These are phyloP conservation scores for Zasmidium citrigriseum DNA, from an alignment of 2,329 filamentous ascomycete species.

Conservation along the genomic window DNA sequence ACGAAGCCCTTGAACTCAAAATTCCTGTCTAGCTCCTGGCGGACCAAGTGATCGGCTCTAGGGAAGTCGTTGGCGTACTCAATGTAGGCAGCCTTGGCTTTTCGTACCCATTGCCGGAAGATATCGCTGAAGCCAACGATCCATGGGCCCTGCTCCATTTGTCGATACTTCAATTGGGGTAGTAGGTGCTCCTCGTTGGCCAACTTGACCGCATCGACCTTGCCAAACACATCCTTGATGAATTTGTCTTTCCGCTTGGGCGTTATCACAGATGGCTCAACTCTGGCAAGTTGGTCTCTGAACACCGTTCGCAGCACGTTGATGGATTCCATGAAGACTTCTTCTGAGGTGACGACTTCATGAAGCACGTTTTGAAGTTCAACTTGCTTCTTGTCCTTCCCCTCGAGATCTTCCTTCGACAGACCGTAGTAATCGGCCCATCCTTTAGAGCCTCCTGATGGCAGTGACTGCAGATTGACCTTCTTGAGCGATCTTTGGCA, in stretches of 20 bases:
- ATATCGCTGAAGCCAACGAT: constrained; percentile 93
- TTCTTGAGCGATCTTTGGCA: constrained; percentile 94
- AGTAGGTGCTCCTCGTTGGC: constrained; percentile 92
- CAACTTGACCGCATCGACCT: constrained; percentile 81
- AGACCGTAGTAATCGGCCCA: constrained; percentile 90
- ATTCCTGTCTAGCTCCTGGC: constrained; percentile 82
- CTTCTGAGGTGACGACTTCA: constrained; percentile 92
- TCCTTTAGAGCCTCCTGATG: constrained; percentile 67
- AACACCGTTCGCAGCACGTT: constrained; percentile 85
- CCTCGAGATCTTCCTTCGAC: constrained; percentile 72
- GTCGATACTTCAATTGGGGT: constrained; percentile 92
- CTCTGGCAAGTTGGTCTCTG: constrained; percentile 71
- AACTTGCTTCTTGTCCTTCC: constrained; percentile 79
- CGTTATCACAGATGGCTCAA: constrained; percentile 77
- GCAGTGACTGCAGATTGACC: constrained; percentile 78
- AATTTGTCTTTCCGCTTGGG: constrained; percentile 79
- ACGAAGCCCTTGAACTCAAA: constrained; percentile 84
- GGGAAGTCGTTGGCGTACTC: constrained; percentile 90
- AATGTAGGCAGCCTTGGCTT: constrained; percentile 84
- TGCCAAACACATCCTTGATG: constrained; percentile 83
- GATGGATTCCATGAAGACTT: constrained; percentile 84
- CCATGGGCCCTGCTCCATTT: constrained; percentile 95
- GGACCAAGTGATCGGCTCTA: constrained; percentile 77
- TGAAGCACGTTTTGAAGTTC: constrained; percentile 92
- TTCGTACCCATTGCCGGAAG: constrained; percentile 97